phyloP scores from a whole-genome alignment of 352 stramenopile genomes.

The Aphanomyces invadans region DNA sequence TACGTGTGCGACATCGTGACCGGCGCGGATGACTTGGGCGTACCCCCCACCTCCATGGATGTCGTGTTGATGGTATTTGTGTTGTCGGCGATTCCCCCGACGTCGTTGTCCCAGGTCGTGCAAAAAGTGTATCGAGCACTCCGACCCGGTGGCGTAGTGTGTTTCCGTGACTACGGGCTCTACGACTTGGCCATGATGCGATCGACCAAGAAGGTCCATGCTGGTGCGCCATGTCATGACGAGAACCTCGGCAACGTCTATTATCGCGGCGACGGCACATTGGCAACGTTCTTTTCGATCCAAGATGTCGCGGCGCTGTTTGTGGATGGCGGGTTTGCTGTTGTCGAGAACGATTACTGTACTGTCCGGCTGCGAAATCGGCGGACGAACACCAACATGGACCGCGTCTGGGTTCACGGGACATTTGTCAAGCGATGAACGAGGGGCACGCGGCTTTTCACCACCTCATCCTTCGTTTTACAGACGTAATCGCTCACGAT shows the following conservation, averaged over 20 bases:
- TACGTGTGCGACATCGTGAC: conserved; percentile 67
- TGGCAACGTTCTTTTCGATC: conserved; percentile 71
- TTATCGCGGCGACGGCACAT: conserved; percentile 67
- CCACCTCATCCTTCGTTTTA: too few relatives aligned
- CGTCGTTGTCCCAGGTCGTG: conserved; percentile 41
- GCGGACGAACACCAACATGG: conserved; percentile 60
- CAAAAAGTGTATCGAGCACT: conserved; percentile 48
- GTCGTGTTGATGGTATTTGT: conserved; percentile 81
- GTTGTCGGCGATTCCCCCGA: conserved; percentile 61
- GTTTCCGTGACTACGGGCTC: conserved; percentile 81
- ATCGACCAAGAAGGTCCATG: conserved; percentile 53
- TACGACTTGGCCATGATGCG: conserved; percentile 83
- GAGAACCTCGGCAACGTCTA: conserved; percentile 36
- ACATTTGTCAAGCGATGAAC: conserved; percentile 50
- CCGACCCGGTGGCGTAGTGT: conserved; percentile 59
- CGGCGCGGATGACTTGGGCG: conserved; percentile 39
- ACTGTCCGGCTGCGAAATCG: conserved; percentile 68
- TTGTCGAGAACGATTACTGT: conserved; percentile 65
- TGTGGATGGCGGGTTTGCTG: conserved; percentile 32
- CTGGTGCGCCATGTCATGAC: neutral
- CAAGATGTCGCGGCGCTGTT: conserved; percentile 47
- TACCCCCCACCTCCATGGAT: conserved; percentile 48
- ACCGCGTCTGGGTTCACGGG: conserved; percentile 73
- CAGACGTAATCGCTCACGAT: too few relatives aligned
- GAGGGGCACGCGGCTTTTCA: too few relatives aligned